Evolutionary conservation across 495 filamentous ascomycete genomes (phyloP).

Genomic region (Penicillium atrosanguineum): DNA sequence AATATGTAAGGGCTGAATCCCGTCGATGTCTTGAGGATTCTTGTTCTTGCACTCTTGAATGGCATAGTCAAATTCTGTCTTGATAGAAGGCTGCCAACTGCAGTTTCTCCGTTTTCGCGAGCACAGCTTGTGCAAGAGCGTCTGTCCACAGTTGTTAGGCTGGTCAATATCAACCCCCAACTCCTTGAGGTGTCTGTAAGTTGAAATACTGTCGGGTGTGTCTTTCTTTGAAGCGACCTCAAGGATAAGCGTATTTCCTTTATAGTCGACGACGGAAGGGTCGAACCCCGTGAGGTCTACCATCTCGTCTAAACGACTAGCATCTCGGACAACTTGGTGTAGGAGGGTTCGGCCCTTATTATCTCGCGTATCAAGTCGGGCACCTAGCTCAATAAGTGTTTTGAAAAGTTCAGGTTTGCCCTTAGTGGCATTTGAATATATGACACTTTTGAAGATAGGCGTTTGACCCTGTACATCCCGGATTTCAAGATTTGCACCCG

Average conservation of each 20-base stretch:
- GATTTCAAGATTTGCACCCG: slow-evolving; percentile 20
- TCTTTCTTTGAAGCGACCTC: slow-evolving; percentile 1
- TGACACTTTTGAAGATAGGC: slow-evolving; percentile 8
- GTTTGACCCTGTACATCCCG: slow-evolving; percentile 16
- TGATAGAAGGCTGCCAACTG: neutral
- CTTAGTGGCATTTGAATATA: neutral
- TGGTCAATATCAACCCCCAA: slow-evolving; percentile 13
- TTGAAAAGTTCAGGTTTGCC: neutral
- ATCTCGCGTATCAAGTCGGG: slow-evolving; percentile 18
- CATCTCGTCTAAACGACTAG: neutral
- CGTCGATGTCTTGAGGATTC: slow-evolving; percentile 7
- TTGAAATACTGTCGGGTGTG: too few relatives aligned
- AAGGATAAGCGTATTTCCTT: slow-evolving; percentile 19
- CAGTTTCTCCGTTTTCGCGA: neutral
- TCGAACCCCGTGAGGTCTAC: slow-evolving; percentile 1
- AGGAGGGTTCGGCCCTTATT: slow-evolving; percentile 17
- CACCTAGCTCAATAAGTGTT: slow-evolving; percentile 7
- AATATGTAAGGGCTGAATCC: slow-evolving; percentile 17
- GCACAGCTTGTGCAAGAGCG: slow-evolving; percentile 13
- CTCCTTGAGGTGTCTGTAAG: too few relatives aligned
- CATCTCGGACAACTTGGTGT: slow-evolving; percentile 4
- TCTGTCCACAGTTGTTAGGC: slow-evolving; percentile 13
- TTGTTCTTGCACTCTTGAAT: slow-evolving; percentile 5
- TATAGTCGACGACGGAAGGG: slow-evolving; percentile 6
- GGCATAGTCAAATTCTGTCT: slow-evolving; percentile 12